phyloP scores from a whole-genome alignment of 148 eudicot species.

The Rhododendron vialii region DNA sequence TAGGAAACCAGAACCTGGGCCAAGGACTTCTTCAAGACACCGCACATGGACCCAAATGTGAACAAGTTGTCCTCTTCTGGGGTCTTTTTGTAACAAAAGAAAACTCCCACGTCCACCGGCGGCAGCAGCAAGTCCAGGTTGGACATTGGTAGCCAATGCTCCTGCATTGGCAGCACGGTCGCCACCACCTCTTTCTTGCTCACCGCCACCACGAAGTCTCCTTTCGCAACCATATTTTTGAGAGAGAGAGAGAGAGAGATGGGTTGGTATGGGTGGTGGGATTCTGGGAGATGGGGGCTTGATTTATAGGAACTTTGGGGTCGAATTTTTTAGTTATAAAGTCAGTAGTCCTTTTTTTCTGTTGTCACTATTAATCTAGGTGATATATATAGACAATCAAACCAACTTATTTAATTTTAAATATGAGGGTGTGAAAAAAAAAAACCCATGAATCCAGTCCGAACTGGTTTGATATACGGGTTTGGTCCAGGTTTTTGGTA shows the following conservation, averaged over 20 bases:
- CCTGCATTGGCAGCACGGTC: neutral
- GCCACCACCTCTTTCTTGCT: slow-evolving; percentile 6
- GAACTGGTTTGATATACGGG: neutral
- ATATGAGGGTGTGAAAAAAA: neutral
- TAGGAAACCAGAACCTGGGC: slow-evolving; percentile 1
- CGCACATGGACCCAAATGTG: neutral
- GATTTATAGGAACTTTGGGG: neutral
- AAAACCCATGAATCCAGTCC: neutral
- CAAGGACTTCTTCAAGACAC: slow-evolving; percentile 6
- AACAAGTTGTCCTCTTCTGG: neutral
- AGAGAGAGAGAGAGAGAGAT: neutral
- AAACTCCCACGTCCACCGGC: slow-evolving; percentile 1
- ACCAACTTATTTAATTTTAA: neutral
- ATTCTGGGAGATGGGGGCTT: neutral
- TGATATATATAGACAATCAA: neutral
- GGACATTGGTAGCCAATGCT: neutral
- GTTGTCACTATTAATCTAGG: neutral
- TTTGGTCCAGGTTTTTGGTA: neutral
- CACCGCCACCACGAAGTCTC: slow-evolving; percentile 1
- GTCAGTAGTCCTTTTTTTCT: neutral
- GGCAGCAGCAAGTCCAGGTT: slow-evolving; percentile 13
- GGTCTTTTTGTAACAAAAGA: slow-evolving; percentile 9
- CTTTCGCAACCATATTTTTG: neutral
- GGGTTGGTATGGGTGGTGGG: neutral
- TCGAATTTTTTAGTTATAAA: neutral